Evolutionary conservation across 306 rosid genomes (phyloP).

Genomic region (Bauhinia variegata): DNA sequence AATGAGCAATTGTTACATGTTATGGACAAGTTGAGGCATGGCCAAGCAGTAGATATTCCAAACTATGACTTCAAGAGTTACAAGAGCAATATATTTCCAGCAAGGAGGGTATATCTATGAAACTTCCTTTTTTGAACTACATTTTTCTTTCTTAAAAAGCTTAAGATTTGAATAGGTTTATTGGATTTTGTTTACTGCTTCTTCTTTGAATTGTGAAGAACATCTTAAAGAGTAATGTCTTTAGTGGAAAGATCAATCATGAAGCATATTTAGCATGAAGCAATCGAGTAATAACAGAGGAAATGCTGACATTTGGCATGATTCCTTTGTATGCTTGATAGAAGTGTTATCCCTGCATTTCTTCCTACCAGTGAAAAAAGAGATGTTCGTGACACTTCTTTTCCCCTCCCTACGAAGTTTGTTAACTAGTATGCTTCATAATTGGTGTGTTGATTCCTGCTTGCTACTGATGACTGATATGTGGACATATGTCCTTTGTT

Average conservation of each 20-base stretch:
- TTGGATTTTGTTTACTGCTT: not conserved
- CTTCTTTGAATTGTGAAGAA: slow-evolving; percentile 22
- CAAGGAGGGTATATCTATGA: slow-evolving; percentile 81
- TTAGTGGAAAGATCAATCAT: slow-evolving; percentile 27
- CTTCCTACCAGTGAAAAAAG: slow-evolving; percentile 6
- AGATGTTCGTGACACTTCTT: not conserved
- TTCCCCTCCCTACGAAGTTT: not conserved
- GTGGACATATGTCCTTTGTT: not conserved
- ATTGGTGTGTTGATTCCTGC: not conserved
- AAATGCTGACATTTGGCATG: slow-evolving; percentile 21
- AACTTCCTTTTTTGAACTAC: slow-evolving; percentile 10
- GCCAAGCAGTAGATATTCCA: slow-evolving; percentile 96
- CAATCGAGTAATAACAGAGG: not conserved
- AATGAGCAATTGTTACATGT: slow-evolving; percentile 68
- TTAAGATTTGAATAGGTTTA: slow-evolving; percentile 16
- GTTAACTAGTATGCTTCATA: not conserved
- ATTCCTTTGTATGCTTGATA: not conserved
- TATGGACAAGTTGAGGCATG: slow-evolving; percentile 85
- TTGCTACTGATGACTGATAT: slow-evolving; percentile 1
- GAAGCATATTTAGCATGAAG: slow-evolving; percentile 19
- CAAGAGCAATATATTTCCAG: slow-evolving; percentile 70
- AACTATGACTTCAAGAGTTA: slow-evolving; percentile 92
- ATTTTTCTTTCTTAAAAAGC: slow-evolving; percentile 11
- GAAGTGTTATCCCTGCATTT: slow-evolving; percentile 13
- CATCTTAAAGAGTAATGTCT: slow-evolving; percentile 9